Percentiles rank a stretch among this genome's conserved stretches.
phyloP scores from a whole-genome alignment of 108 stramenopile species.

The Fistulifera pelliculosa region DNA sequence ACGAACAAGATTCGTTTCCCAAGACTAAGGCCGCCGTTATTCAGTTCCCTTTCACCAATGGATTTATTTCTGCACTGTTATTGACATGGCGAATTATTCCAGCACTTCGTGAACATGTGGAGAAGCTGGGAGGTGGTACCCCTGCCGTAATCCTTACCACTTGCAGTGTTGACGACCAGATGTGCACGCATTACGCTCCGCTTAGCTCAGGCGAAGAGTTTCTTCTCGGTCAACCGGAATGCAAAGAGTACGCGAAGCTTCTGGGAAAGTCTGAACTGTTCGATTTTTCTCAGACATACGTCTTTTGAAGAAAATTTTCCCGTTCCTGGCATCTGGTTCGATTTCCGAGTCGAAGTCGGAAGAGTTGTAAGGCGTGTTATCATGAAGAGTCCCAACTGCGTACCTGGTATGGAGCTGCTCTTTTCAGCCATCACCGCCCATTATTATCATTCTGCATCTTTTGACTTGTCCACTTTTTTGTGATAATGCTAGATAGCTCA shows the following conservation, averaged over 20 bases:
- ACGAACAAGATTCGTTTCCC: constrained; percentile 33
- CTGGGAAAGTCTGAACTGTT: too few species aligned
- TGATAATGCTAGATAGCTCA: too few species aligned
- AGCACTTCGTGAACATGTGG: constrained; percentile 44
- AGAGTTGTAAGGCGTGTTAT: too few species aligned
- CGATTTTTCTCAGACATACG: too few species aligned
- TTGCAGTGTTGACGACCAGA: constrained; percentile 48
- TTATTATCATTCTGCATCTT: too few species aligned
- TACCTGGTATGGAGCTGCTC: too few species aligned
- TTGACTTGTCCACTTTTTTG: too few species aligned
- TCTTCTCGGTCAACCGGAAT: constrained; percentile 34
- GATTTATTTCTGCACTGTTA: constrained; percentile 57
- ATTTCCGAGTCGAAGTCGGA: too few species aligned
- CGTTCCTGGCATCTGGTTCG: too few species aligned
- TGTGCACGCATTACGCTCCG: constrained; percentile 76
- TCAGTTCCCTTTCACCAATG: constrained; percentile 58
- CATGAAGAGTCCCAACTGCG: too few species aligned
- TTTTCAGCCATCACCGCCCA: too few species aligned
- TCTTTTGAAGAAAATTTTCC: too few species aligned
- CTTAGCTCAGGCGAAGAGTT: constrained; percentile 40
- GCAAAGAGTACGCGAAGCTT: constrained; percentile 13
- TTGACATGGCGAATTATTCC: constrained; percentile 59
- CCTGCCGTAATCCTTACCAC: constrained; percentile 34
- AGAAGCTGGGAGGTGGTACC: constrained; percentile 22
- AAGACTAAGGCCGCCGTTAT: constrained; percentile 42